These are phyloP conservation scores for Exophiala sp. DNA, from an alignment of 2,329 filamentous ascomycete species.

Conservation along the genomic window DNA sequence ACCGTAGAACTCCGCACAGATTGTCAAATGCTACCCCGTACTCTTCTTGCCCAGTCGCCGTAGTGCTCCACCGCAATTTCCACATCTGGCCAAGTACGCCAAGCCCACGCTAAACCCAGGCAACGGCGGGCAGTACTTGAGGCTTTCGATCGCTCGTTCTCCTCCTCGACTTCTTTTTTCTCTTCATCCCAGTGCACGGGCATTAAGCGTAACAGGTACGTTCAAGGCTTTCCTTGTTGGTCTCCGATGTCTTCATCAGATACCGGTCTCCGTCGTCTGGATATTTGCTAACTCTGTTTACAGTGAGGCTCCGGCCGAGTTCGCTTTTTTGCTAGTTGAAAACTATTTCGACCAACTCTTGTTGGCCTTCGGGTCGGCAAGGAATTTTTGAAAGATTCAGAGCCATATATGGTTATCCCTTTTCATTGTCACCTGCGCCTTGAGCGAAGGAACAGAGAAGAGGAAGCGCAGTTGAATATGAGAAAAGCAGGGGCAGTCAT, in stretches of 20 bases:
- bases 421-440: background rate
- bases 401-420: background rate
- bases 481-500: too few species aligned
- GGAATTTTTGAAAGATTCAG: background rate
- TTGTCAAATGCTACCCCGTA: too few species aligned
- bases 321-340: slow-evolving; percentile 1
- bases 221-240: too few species aligned
- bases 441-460: background rate
- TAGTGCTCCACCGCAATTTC: too few species aligned
- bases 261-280: too few species aligned
- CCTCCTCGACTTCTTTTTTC: background rate
- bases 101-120: background rate
- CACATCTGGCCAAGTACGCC: background rate
- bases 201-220: background rate
- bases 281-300: background rate
- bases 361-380: slow-evolving; percentile 1
- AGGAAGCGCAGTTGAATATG: background rate
- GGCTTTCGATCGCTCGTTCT: background rate
- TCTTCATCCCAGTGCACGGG: slow-evolving; percentile 1
- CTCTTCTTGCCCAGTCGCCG: too few species aligned
- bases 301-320: slow-evolving; percentile 1
- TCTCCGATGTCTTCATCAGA: too few species aligned
- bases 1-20: too few species aligned
- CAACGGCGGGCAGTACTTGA: background rate
- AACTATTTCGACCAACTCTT: slow-evolving; percentile 2